These are phyloP conservation scores for Scorias spongiosa DNA, from an alignment of 2,329 filamentous ascomycete species.

Conservation along the genomic window DNA sequence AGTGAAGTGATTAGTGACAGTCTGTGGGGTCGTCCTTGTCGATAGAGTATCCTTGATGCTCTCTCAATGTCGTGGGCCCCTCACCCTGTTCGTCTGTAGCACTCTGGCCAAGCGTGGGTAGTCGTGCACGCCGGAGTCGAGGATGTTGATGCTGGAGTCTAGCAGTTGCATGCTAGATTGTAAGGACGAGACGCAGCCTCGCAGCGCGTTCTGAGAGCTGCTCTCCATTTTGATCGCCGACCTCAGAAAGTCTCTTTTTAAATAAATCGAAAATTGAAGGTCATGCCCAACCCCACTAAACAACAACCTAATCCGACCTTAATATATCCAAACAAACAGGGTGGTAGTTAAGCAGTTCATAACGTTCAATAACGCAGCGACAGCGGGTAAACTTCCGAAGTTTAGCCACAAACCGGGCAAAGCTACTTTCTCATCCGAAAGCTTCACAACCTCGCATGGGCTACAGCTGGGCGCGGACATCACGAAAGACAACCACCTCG, in stretches of 20 bases:
- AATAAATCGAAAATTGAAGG: background rate
- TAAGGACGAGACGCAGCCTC: constrained; percentile 45
- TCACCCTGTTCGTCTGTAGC: constrained; percentile 43
- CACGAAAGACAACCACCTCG: background rate
- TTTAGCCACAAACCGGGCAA: background rate
- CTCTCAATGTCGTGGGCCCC: background rate
- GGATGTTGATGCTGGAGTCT: constrained; percentile 46
- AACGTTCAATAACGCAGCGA: no score
- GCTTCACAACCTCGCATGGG: background rate
- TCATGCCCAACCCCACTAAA: background rate
- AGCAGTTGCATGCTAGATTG: constrained; percentile 46
- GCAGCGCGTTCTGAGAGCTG: constrained; percentile 27
- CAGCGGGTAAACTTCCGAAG: background rate
- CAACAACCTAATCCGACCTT: background rate
- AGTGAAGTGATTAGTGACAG: background rate
- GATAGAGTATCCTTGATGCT: no score
- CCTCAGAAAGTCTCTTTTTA: no score
- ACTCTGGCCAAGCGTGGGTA: constrained; percentile 48
- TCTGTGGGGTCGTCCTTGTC: background rate
- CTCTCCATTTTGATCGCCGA: constrained; percentile 10
- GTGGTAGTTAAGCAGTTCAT: no score
- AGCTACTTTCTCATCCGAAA: background rate
- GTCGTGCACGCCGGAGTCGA: constrained; percentile 47
- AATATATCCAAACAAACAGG: no score
- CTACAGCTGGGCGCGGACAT: background rate